Percentiles rank a stretch among this genome's conserved stretches.
phyloP scores from a whole-genome alignment of 2,329 filamentous ascomycete species.

The Rhinocladiella mackenziei region DNA sequence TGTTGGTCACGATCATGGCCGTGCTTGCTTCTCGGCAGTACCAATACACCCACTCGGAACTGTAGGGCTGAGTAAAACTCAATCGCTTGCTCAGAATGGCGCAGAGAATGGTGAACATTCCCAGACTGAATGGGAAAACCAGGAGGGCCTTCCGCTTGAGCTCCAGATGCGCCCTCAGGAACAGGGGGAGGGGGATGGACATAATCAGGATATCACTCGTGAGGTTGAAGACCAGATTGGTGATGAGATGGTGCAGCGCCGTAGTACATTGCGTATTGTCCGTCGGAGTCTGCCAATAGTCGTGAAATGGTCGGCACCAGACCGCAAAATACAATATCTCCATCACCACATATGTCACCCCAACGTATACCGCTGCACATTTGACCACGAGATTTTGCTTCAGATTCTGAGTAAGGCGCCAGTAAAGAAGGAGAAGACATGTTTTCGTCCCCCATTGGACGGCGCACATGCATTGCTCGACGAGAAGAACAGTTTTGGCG shows the following conservation, averaged over 20 bases:
- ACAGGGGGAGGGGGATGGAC: conserved; percentile 45
- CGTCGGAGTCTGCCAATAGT: conserved; percentile 52
- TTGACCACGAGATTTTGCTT: conserved; percentile 36
- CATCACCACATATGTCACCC: conserved; percentile 46
- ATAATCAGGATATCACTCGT: conserved; percentile 46
- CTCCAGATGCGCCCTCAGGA: conserved; percentile 41
- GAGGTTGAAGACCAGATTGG: conserved; percentile 47
- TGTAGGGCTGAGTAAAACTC: conserved; percentile 56
- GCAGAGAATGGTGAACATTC: conserved; percentile 54
- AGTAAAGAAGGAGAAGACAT: conserved; percentile 52
- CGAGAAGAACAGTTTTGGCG: conserved; percentile 53
- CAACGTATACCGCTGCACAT: conserved; percentile 44
- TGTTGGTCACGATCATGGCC: conserved; percentile 57
- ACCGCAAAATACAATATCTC: conserved; percentile 50
- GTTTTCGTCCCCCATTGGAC: conserved; percentile 53
- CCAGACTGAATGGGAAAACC: conserved; percentile 54
- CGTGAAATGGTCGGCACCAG: conserved; percentile 52
- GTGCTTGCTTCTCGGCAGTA: conserved; percentile 58
- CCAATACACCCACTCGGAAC: conserved; percentile 56
- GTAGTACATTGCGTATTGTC: conserved; percentile 44
- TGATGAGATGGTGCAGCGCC: conserved; percentile 48
- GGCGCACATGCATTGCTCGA: conserved; percentile 51
- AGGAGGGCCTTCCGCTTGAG: conserved; percentile 51
- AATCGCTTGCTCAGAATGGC: conserved; percentile 60
- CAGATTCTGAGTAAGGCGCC: conserved; percentile 46